Conservation (phyloP, 495 filamentous ascomycete species). For the Podospora fimiseda region DNA sequence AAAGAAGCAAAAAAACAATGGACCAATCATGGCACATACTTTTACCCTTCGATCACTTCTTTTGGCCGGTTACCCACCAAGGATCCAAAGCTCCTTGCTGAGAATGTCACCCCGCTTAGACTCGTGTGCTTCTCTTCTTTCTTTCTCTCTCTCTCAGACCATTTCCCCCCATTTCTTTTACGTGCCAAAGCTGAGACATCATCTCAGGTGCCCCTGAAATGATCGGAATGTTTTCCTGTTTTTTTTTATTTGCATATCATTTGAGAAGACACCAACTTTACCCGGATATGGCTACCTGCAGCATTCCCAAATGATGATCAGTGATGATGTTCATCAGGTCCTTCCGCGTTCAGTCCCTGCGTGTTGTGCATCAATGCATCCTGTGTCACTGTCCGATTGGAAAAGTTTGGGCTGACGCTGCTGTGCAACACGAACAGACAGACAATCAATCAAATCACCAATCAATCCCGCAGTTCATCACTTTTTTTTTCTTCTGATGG, state of each 20-base stretch:
- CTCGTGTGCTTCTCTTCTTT: background rate
- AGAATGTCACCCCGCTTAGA: background rate
- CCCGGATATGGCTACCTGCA: background rate
- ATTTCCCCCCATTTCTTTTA: background rate
- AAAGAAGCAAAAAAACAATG: background rate
- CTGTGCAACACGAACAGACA: background rate
- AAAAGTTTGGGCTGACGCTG: background rate
- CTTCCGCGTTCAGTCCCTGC: too few species aligned
- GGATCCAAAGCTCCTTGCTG: too few species aligned
- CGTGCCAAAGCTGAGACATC: background rate
- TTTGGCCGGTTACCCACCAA: slow-evolving; percentile 9
- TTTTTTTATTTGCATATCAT: background rate
- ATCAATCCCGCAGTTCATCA: background rate
- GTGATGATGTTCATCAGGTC: too few species aligned
- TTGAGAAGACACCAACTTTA: background rate
- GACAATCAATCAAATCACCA: background rate
- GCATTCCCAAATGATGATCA: background rate
- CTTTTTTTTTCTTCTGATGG: background rate
- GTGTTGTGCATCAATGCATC: too few species aligned
- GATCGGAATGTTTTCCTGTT: background rate
- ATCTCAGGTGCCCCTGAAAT: too few species aligned
- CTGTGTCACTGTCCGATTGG: too few species aligned
- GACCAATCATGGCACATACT: slow-evolving; percentile 11
- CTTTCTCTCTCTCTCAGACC: too few species aligned
- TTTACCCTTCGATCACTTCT: slow-evolving; percentile 15